Percentiles rank a stretch among this genome's conserved stretches.
These are phyloP conservation scores for Albatrellus ellisii DNA, from an alignment of 768 basidiomycete genomes.

Conservation along the genomic window DNA sequence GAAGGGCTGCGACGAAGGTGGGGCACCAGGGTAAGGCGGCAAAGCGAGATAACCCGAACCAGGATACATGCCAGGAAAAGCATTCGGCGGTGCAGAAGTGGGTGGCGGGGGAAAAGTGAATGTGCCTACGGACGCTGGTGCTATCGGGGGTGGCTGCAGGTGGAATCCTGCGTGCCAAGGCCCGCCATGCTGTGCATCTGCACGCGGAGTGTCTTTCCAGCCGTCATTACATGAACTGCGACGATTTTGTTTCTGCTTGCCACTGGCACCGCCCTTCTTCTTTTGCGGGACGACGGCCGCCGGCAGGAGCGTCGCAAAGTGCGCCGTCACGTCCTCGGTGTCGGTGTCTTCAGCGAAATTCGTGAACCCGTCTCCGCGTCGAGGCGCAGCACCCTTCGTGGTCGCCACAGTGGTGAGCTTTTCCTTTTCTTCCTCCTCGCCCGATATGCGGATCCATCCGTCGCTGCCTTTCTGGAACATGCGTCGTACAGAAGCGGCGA, in stretches of 20 bases:
- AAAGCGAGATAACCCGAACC: too few relatives aligned
- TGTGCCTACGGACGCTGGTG: constrained; percentile 9
- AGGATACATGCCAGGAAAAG: too few relatives aligned
- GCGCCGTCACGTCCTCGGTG: background rate
- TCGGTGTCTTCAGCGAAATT: background rate
- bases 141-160: constrained; percentile 1
- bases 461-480: constrained; percentile 13
- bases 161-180: background rate
- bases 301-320: background rate
- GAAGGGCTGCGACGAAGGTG: too few relatives aligned
- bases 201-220: too few relatives aligned
- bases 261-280: too few relatives aligned
- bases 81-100: background rate
- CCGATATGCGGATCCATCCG: constrained; percentile 12
- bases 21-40: too few relatives aligned
- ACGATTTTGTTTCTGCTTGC: too few relatives aligned
- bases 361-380: too few relatives aligned
- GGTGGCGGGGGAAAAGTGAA: constrained; percentile 13
- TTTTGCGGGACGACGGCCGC: background rate
- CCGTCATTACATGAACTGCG: too few relatives aligned
- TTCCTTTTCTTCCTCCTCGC: constrained; percentile 3
- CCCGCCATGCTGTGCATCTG: too few relatives aligned
- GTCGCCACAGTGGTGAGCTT: too few relatives aligned
- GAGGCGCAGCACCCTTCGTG: too few relatives aligned
- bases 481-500: constrained; percentile 9